phyloP scores from a whole-genome alignment of 768 basidiomycete species.

The Boletus pseudopeckii region DNA sequence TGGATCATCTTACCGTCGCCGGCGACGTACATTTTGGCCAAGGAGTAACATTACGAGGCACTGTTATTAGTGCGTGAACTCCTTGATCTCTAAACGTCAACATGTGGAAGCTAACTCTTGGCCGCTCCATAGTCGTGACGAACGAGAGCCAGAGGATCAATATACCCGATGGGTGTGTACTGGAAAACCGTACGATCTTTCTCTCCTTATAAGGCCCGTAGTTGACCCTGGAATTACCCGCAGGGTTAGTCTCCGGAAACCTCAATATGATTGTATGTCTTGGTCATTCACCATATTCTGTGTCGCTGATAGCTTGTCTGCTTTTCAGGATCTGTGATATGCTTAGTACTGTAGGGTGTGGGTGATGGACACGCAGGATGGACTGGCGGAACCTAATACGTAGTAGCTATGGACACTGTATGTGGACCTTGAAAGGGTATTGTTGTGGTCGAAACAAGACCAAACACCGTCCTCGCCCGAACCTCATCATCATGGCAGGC shows the following conservation, averaged over 20 bases:
- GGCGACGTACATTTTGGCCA: slow-evolving; percentile 90
- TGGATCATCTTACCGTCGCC: slow-evolving; percentile 92
- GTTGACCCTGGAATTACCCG: background rate
- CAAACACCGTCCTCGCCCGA: slow-evolving; percentile 24
- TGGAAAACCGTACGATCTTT: slow-evolving; percentile 56
- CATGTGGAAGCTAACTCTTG: background rate
- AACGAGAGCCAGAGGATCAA: slow-evolving; percentile 81
- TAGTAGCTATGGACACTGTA: too few species aligned
- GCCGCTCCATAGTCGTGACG: slow-evolving; percentile 52
- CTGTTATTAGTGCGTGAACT: slow-evolving; percentile 64
- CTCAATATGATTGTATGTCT: slow-evolving; percentile 65
- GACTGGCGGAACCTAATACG: background rate
- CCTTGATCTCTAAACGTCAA: background rate
- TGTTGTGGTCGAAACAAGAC: slow-evolving; percentile 13
- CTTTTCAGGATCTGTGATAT: slow-evolving; percentile 9
- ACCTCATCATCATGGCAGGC: slow-evolving; percentile 34
- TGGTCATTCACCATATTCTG: background rate
- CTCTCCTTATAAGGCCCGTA: background rate
- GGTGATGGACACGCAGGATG: background rate
- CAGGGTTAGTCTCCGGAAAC: slow-evolving; percentile 78
- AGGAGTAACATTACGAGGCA: slow-evolving; percentile 81
- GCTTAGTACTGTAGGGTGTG: background rate
- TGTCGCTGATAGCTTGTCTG: background rate
- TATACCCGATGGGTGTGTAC: slow-evolving; percentile 77
- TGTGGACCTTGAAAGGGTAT: background rate